Evolutionary conservation across 2,329 filamentous ascomycete species (phyloP).

Genomic region (Xylaria sp.): DNA sequence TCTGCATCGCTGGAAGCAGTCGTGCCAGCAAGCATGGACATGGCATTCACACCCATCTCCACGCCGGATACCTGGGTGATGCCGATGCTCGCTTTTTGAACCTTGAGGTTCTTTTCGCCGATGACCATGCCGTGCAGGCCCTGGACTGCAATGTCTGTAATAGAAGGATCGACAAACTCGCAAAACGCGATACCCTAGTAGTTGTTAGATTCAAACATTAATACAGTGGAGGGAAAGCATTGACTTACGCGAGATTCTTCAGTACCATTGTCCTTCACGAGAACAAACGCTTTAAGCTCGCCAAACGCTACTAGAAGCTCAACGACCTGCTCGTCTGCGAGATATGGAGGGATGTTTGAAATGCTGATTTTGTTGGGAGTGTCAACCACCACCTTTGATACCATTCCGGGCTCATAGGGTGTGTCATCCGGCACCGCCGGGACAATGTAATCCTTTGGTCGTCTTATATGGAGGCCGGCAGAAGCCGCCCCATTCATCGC

Average conservation of each 20-base stretch:
- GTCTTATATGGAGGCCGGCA: slow-evolving; percentile 77
- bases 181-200: slow-evolving; percentile 91
- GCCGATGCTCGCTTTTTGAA: slow-evolving; percentile 89
- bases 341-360: slow-evolving; percentile 85
- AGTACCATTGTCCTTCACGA: slow-evolving; percentile 86
- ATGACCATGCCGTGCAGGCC: slow-evolving; percentile 94
- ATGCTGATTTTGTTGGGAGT: slow-evolving; percentile 96
- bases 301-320: slow-evolving; percentile 93
- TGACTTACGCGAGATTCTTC: slow-evolving; percentile 84
- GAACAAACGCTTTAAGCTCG: slow-evolving; percentile 87
- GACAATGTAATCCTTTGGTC: slow-evolving; percentile 97
- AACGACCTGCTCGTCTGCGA: slow-evolving; percentile 89
- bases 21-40: slow-evolving; percentile 96
- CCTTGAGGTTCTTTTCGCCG: slow-evolving; percentile 85
- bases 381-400: slow-evolving; percentile 86
- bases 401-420: slow-evolving; percentile 77
- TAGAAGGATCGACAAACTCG: slow-evolving; percentile 83
- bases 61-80: slow-evolving; percentile 91
- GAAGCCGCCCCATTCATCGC: slow-evolving; percentile 62
- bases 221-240: not conserved
- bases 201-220: slow-evolving; percentile 43
- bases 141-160: slow-evolving; percentile 87
- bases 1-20: slow-evolving; percentile 77
- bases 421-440: slow-evolving; percentile 79
- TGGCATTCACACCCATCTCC: slow-evolving; percentile 96